Evolutionary conservation across 768 basidiomycete species (phyloP), one percentile per base, ranked within the genome.

Genomic region (Leccinum pellstonianum): DNA sequence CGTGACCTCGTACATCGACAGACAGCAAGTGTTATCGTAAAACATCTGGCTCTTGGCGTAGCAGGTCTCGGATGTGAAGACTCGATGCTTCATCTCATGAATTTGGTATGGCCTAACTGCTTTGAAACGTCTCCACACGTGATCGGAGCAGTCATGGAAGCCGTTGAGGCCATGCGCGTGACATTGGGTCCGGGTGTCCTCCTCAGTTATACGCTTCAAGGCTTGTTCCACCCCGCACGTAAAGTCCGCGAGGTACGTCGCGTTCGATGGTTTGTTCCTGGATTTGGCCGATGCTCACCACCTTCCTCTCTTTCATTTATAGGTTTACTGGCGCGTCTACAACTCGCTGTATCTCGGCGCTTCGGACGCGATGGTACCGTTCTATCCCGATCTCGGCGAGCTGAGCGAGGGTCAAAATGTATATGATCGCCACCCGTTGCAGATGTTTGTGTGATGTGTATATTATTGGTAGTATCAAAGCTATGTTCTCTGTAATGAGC

Each of bases 81-180:
- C 75, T 96, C 96, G 12, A 92, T 98, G 86, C 83, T 94, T 55
- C 97, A 99, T 70, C 77, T 98, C 52, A 93, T 98, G 88, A 99
- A 99, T 73, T 84, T 99, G 27, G 91, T 98, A 14, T 98, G 95
- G 95, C 97, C 97, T 2, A 98, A 98, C 72, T 95, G 95, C 75
- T 98, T 98, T 74, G 96, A 98, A 79, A 96, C 95, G 2, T 93
- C 90, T 14, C 97, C 97, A 5, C 97, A 99, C 76, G 95, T 99
- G 61, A 98, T 98, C 62, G 94, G 93, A 33, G 93, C 95, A 5
- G 93, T 98, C 47, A 95, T 98, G 93, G 97, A 98, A 52, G 97
- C 97, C 0, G 83, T 99, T 67, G 97, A 98, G 75, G 92, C 93
- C 1, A 98, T 98, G 95, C 84, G 95, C 23, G 91, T 98, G 46